Evolutionary conservation across 1,139 yeast species (phyloP).

Genomic region (Kodamaea sp.): DNA sequence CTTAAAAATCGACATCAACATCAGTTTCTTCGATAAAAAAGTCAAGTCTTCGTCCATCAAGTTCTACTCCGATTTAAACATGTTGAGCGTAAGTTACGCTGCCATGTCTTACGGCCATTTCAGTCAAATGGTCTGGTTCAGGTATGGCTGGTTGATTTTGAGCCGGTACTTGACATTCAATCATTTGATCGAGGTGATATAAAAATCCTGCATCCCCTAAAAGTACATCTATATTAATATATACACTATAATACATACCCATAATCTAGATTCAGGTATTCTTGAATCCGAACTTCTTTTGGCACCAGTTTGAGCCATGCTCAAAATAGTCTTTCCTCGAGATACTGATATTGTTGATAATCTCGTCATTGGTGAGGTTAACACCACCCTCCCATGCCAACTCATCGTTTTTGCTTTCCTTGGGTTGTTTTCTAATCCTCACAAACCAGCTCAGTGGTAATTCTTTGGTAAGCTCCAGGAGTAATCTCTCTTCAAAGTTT

Average conservation of each 20-base stretch:
- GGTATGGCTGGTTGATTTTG: slow-evolving; percentile 82
- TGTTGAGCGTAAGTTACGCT: slow-evolving; percentile 59
- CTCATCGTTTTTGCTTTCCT: slow-evolving; percentile 22
- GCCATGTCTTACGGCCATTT: slow-evolving; percentile 85
- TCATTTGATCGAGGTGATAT: slow-evolving; percentile 48
- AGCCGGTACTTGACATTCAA: slow-evolving; percentile 78
- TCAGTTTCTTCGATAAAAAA: slow-evolving; percentile 38
- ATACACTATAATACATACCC: slow-evolving; percentile 1
- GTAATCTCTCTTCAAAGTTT: slow-evolving; percentile 64
- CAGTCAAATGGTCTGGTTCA: slow-evolving; percentile 94
- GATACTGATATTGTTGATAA: slow-evolving; percentile 57
- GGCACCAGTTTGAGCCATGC: slow-evolving; percentile 82
- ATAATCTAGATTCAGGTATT: slow-evolving; percentile 17
- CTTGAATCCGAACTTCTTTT: slow-evolving; percentile 70
- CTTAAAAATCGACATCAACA: slow-evolving; percentile 40
- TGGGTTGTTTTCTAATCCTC: slow-evolving; percentile 35
- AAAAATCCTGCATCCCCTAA: neutral
- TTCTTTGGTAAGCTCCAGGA: slow-evolving; percentile 61
- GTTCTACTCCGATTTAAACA: slow-evolving; percentile 56
- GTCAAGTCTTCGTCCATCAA: slow-evolving; percentile 30
- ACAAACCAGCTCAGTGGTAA: slow-evolving; percentile 70
- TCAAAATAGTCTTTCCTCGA: slow-evolving; percentile 81
- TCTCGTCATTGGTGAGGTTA: slow-evolving; percentile 52
- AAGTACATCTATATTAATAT: neutral
- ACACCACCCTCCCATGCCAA: slow-evolving; percentile 47